Conservation (phyloP, 768 basidiomycete species). For the Lactarius quietus region DNA sequence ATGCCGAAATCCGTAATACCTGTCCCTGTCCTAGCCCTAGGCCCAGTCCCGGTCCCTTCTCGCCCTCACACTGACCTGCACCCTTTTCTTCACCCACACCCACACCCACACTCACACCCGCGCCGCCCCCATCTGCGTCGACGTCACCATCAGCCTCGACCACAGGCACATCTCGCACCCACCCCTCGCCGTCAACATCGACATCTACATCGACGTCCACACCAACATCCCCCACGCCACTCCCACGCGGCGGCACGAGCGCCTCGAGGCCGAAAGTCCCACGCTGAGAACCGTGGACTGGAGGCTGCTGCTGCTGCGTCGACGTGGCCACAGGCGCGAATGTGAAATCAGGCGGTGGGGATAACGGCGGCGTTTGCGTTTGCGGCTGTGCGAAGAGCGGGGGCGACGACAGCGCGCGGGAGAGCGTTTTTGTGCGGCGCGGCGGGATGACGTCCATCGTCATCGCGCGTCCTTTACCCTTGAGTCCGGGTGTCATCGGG, state of each 20-base stretch:
- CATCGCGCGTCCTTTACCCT: slow-evolving; percentile 11
- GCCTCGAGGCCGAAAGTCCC: slow-evolving; percentile 57
- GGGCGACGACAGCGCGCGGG: slow-evolving; percentile 30
- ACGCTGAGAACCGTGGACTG: slow-evolving; percentile 40
- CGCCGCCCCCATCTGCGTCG: neutral
- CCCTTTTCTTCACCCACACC: neutral
- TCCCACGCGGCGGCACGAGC: slow-evolving; percentile 49
- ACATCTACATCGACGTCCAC: slow-evolving; percentile 56
- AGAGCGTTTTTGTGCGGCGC: slow-evolving; percentile 15
- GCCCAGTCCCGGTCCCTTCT: neutral
- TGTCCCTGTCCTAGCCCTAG: neutral
- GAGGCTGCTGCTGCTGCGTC: slow-evolving; percentile 32
- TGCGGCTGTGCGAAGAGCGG: slow-evolving; percentile 24
- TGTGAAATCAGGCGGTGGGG: slow-evolving; percentile 34
- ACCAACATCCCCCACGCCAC: slow-evolving; percentile 44
- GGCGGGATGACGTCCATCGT: slow-evolving; percentile 11
- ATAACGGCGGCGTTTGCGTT: slow-evolving; percentile 26
- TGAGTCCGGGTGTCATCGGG: slow-evolving; percentile 8
- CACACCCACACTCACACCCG: neutral
- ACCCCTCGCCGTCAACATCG: slow-evolving; percentile 48
- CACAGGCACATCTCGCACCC: slow-evolving; percentile 43
- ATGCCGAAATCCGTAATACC: slow-evolving; percentile 7
- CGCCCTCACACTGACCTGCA: neutral
- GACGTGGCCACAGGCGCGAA: slow-evolving; percentile 40
- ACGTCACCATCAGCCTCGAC: slow-evolving; percentile 30